phyloP scores from a whole-genome alignment of 1,284 basidiomycete species.

The Pterula multifida region DNA sequence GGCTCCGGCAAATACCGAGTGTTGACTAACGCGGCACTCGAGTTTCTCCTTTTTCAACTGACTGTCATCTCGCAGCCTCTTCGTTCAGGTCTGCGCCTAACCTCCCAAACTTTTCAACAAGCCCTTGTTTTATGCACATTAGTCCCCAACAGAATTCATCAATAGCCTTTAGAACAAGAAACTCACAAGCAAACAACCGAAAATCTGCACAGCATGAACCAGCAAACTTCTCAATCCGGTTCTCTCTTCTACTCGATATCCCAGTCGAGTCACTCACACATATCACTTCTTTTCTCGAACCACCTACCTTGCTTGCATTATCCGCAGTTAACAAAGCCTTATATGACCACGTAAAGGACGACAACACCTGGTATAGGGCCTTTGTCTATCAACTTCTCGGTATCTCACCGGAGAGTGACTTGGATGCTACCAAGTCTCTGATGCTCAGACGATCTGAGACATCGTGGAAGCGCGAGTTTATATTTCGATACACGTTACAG shows the following conservation, averaged over 20 bases:
- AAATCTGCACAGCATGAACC: constrained; percentile 39
- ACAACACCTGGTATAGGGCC: constrained; percentile 78
- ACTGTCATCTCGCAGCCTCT: constrained; percentile 1
- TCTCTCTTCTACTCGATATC: constrained; percentile 33
- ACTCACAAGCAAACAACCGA: constrained; percentile 11
- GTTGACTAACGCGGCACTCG: too few relatives aligned
- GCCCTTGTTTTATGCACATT: constrained; percentile 42
- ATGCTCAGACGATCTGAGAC: constrained; percentile 44
- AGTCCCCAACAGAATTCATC: constrained; percentile 25
- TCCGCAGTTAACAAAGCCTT: constrained; percentile 43
- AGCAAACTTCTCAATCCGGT: constrained; percentile 5
- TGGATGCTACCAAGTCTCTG: constrained; percentile 29
- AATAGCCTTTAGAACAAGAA: constrained; percentile 4
- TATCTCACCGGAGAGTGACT: constrained; percentile 47
- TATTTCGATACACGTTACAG: constrained; percentile 37
- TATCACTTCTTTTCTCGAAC: constrained; percentile 68
- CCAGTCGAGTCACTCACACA: constrained; percentile 70
- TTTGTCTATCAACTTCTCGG: constrained; percentile 62
- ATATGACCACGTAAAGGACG: constrained; percentile 58
- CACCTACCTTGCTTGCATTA: constrained; percentile 48
- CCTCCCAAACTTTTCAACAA: constrained; percentile 3
- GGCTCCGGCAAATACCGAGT: too few relatives aligned
- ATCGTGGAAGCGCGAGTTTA: constrained; percentile 62
- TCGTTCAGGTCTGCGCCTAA: constrained; percentile 9
- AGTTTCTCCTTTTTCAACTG: too few relatives aligned